These are phyloP conservation scores for Fonsecaea erecta DNA, from an alignment of 2,329 filamentous ascomycete species.

Conservation along the genomic window DNA sequence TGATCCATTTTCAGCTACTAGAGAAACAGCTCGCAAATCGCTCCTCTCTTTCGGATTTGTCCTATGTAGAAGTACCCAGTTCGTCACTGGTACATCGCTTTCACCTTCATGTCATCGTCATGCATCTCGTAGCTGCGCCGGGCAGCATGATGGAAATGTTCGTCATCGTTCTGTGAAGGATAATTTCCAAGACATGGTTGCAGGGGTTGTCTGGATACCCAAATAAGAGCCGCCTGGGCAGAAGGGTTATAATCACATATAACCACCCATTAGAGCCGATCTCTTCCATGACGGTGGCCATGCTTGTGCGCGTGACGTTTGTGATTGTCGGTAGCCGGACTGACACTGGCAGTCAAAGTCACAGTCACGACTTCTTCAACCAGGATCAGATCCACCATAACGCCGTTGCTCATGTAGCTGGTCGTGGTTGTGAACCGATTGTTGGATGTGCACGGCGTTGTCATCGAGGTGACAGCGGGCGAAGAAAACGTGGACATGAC, in stretches of 20 bases:
- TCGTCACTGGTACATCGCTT: slow-evolving; percentile 4
- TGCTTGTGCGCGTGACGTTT: slow-evolving; percentile 30
- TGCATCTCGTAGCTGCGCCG: slow-evolving; percentile 20
- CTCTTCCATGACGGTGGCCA: slow-evolving; percentile 14
- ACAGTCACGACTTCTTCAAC: slow-evolving; percentile 38
- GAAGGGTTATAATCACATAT: slow-evolving; percentile 26
- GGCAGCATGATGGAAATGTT: slow-evolving; percentile 18
- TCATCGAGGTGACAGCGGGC: slow-evolving; percentile 4
- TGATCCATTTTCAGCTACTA: slow-evolving; percentile 10
- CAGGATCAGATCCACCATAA: slow-evolving; percentile 34
- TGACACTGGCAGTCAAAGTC: slow-evolving; percentile 20
- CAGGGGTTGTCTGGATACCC: slow-evolving; percentile 28
- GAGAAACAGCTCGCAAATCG: background rate
- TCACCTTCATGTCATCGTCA: slow-evolving; percentile 15
- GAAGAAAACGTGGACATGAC: slow-evolving; percentile 19
- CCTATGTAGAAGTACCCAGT: slow-evolving; percentile 9
- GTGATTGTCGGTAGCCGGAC: slow-evolving; percentile 3
- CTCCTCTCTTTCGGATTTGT: slow-evolving; percentile 7
- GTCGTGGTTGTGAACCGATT: slow-evolving; percentile 23
- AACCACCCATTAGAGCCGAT: slow-evolving; percentile 20
- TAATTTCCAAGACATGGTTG: slow-evolving; percentile 32
- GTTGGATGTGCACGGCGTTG: background rate
- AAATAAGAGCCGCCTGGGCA: slow-evolving; percentile 21
- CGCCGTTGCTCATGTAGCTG: slow-evolving; percentile 31
- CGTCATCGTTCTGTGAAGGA: slow-evolving; percentile 10